These are phyloP conservation scores for Elongisporangium undulatum DNA, from an alignment of 352 stramenopile genomes.

Conservation along the genomic window DNA sequence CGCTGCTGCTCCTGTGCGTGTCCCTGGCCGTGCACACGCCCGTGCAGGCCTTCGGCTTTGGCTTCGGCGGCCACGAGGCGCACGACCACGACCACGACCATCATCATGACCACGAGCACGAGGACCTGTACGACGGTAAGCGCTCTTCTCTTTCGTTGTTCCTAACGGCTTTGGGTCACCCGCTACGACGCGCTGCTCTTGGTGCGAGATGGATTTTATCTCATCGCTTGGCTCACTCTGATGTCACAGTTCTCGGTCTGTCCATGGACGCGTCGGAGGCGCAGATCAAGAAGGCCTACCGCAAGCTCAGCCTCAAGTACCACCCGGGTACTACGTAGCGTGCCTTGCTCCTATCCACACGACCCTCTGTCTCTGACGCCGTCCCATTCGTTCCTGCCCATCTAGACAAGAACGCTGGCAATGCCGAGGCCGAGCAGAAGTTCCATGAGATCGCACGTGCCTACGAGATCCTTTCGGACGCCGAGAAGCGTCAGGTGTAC, in stretches of 20 bases:
- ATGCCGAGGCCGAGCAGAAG: constrained; percentile 73
- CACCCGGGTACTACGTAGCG: constrained; percentile 91
- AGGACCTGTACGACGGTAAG: constrained; percentile 76
- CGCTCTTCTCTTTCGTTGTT: background rate
- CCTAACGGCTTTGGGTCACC: background rate
- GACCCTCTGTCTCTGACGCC: too few species aligned
- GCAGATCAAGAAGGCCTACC: constrained; percentile 95
- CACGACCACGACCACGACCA: constrained; percentile 45
- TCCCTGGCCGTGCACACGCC: constrained; percentile 26
- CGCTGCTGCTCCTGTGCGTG: constrained; percentile 19
- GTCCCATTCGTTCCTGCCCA: background rate
- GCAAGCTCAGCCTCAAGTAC: constrained; percentile 95
- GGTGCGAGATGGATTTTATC: constrained; percentile 1
- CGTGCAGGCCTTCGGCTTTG: constrained; percentile 39
- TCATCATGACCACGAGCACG: constrained; percentile 44
- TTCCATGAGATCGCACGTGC: constrained; percentile 90
- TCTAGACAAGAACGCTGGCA: constrained; percentile 80
- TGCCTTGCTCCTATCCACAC: too few species aligned
- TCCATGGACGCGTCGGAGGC: constrained; percentile 80
- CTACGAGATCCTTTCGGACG: constrained; percentile 90
- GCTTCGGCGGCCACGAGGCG: constrained; percentile 39
- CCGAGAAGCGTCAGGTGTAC: constrained; percentile 88
- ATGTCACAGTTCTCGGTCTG: constrained; percentile 50
- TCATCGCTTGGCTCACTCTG: constrained; percentile 1
- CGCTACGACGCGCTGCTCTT: background rate